phyloP scores from a whole-genome alignment of 768 basidiomycete genomes.

The Termitomyces sp. region DNA sequence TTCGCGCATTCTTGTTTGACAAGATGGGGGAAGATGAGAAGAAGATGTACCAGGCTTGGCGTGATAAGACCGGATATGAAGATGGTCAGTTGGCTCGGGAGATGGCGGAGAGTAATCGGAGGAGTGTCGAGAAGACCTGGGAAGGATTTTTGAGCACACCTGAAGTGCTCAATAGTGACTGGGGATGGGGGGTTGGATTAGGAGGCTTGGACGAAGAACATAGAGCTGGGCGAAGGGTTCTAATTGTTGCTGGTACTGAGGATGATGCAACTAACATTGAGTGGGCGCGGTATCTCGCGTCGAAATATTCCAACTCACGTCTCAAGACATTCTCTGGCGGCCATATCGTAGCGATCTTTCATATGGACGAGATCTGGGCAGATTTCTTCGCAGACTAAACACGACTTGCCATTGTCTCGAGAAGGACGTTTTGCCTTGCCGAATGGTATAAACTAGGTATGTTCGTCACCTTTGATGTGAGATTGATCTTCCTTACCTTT shows the following conservation, averaged over 20 bases:
- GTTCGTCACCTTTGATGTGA: not conserved
- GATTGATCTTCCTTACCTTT: not conserved
- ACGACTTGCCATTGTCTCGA: not conserved
- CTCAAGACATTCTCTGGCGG: slow-evolving; percentile 36
- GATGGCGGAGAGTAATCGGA: slow-evolving; percentile 33
- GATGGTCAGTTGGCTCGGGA: slow-evolving; percentile 36
- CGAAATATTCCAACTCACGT: slow-evolving; percentile 36
- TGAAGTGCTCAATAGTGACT: slow-evolving; percentile 37
- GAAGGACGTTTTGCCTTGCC: not conserved
- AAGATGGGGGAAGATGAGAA: slow-evolving; percentile 31
- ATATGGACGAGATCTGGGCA: slow-evolving; percentile 36
- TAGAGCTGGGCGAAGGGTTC: slow-evolving; percentile 31
- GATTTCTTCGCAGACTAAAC: slow-evolving; percentile 18
- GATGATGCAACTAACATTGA: slow-evolving; percentile 32
- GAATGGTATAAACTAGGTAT: not conserved
- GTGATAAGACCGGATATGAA: slow-evolving; percentile 28
- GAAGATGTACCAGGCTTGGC: slow-evolving; percentile 36
- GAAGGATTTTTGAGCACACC: slow-evolving; percentile 38
- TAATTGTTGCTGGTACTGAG: slow-evolving; percentile 31
- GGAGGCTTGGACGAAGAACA: slow-evolving; percentile 41
- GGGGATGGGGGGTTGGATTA: slow-evolving; percentile 35
- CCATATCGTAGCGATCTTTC: slow-evolving; percentile 35
- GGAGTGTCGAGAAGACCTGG: slow-evolving; percentile 42
- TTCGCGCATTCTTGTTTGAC: slow-evolving; percentile 32
- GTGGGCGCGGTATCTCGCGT: slow-evolving; percentile 36